Percentiles rank a stretch among this genome's conserved stretches.
Conservation (phyloP, 495 filamentous ascomycete genomes). For the Podospora bellae-mahoneyi region DNA sequence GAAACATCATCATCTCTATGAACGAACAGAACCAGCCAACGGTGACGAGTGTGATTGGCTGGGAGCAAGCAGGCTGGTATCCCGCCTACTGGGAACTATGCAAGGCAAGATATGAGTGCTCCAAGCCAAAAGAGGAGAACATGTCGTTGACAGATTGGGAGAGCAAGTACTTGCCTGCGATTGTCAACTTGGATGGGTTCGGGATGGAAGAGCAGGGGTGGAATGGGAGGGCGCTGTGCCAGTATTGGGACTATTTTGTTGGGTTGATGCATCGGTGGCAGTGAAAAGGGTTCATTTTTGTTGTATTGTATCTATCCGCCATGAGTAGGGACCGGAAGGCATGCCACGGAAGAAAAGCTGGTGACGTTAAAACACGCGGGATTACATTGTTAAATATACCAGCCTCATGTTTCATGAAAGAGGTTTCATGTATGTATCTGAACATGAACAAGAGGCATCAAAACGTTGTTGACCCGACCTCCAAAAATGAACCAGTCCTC, state of each 20-base stretch:
- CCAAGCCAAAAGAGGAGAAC: not conserved
- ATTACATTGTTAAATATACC: no score
- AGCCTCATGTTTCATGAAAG: no score
- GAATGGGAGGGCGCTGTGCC: constrained; percentile 13
- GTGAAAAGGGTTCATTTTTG: not conserved
- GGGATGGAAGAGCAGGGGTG: constrained; percentile 7
- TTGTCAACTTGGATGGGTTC: constrained; percentile 16
- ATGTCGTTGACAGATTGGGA: constrained; percentile 13
- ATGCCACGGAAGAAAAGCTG: no score
- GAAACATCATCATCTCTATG: constrained; percentile 43
- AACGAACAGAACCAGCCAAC: constrained; percentile 27
- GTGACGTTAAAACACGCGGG: no score
- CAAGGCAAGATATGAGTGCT: constrained; percentile 35
- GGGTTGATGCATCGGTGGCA: constrained; percentile 13
- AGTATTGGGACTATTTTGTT: constrained; percentile 25
- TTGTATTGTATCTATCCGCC: not conserved
- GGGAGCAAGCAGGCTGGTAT: constrained; percentile 50
- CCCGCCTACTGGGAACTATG: constrained; percentile 49
- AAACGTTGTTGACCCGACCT: no score
- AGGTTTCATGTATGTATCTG: no score
- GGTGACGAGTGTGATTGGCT: constrained; percentile 43
- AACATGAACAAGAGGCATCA: no score
- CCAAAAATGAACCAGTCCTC: no score
- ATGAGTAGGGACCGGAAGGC: not conserved
- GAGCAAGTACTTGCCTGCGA: constrained; percentile 15